phyloP scores from a whole-genome alignment of 2,329 filamentous ascomycete species.

The Fusarium papillatum region DNA sequence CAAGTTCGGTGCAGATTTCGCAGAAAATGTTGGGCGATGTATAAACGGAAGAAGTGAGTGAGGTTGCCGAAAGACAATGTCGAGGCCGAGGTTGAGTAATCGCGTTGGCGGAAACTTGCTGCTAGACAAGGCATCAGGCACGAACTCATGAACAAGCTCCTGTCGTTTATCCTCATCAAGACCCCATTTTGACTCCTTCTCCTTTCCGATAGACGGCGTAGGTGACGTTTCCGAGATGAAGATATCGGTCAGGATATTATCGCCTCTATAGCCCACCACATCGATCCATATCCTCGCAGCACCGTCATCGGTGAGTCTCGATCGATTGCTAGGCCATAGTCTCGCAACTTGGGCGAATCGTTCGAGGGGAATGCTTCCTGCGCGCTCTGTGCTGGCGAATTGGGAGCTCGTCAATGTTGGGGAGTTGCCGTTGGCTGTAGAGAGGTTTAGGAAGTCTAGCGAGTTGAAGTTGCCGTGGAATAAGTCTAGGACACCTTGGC shows the following conservation, averaged over 20 bases:
- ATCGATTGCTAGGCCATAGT: conserved; percentile 8
- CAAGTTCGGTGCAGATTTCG: background rate
- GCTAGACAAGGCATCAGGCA: background rate
- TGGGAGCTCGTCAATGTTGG: background rate
- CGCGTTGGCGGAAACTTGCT: background rate
- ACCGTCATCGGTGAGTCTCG: background rate
- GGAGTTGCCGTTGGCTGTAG: background rate
- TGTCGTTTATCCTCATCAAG: conserved; percentile 7
- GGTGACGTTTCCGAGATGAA: background rate
- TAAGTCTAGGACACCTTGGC: background rate
- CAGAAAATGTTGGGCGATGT: background rate
- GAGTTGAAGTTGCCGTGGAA: background rate
- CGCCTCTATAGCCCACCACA: background rate
- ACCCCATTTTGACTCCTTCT: conserved; percentile 9
- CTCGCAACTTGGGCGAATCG: conserved; percentile 5
- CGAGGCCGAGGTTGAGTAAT: conserved; percentile 6
- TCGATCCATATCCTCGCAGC: background rate
- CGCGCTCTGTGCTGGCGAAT: background rate
- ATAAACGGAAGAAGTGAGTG: background rate
- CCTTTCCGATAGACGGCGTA: background rate
- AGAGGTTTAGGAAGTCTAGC: background rate
- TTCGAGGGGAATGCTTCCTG: conserved; percentile 1
- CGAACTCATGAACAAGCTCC: background rate
- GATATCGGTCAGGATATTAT: background rate
- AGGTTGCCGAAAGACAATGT: background rate